Evolutionary conservation across 1,284 basidiomycete species (phyloP).

Genomic region (Ustilago bromivora): DNA sequence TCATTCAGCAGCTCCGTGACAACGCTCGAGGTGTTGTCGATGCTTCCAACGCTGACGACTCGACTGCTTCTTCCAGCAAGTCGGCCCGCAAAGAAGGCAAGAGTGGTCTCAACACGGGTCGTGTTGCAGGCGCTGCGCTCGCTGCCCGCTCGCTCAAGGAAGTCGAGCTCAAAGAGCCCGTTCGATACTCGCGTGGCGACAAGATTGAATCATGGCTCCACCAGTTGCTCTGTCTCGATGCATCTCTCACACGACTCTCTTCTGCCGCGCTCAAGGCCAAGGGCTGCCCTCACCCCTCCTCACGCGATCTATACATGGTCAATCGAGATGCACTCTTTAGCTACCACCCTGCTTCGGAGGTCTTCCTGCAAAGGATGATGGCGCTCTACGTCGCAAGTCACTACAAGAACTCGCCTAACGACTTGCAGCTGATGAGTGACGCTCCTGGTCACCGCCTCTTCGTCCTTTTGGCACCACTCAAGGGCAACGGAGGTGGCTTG

Average conservation of each 20-base stretch:
- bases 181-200: slow-evolving; percentile 90
- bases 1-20: slow-evolving; percentile 94
- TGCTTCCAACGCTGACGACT: slow-evolving; percentile 66
- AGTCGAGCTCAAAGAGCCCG: slow-evolving; percentile 93
- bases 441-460: slow-evolving; percentile 97
- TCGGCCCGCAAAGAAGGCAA: slow-evolving; percentile 71
- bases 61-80: slow-evolving; percentile 72
- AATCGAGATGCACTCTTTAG: slow-evolving; percentile 96
- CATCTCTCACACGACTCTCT: slow-evolving; percentile 78
- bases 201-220: slow-evolving; percentile 96
- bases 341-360: slow-evolving; percentile 95
- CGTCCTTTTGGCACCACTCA: slow-evolving; percentile 83
- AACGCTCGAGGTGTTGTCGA: slow-evolving; percentile 72
- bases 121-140: slow-evolving; percentile 67
- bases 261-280: slow-evolving; percentile 49
- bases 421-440: slow-evolving; percentile 94
- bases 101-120: slow-evolving; percentile 47
- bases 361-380: slow-evolving; percentile 98
- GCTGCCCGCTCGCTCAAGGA: slow-evolving; percentile 84
- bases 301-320: slow-evolving; percentile 95
- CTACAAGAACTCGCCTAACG: slow-evolving; percentile 99
- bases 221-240: slow-evolving; percentile 89
- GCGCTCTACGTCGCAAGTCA: slow-evolving; percentile 95
- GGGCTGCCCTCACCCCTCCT: slow-evolving; percentile 82
- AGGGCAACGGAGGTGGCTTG: slow-evolving; percentile 43